phyloP scores from a whole-genome alignment of 306 rosid genomes.

The Vachellia pachyceras region DNA sequence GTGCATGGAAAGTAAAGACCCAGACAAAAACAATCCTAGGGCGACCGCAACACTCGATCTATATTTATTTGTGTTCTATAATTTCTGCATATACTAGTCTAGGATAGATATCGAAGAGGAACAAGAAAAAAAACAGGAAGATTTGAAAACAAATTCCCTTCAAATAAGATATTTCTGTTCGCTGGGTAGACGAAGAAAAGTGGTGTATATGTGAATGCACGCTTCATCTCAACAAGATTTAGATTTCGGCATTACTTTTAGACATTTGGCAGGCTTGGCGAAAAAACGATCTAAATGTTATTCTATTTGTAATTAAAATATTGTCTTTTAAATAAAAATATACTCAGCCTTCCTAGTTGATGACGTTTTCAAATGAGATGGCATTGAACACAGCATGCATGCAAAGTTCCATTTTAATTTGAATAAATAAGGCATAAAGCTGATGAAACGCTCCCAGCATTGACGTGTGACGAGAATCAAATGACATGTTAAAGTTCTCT shows the following conservation, averaged over 20 bases:
- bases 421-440: neutral
- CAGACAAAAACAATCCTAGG: neutral
- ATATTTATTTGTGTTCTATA: no score
- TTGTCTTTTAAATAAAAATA: neutral
- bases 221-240: neutral
- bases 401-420: neutral
- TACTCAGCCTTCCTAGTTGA: neutral
- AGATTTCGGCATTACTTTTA: no score
- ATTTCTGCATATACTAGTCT: neutral
- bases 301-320: neutral
- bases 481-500: neutral
- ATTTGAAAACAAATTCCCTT: neutral
- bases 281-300: neutral
- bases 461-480: conserved; percentile 10
- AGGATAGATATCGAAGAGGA: neutral
- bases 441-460: neutral
- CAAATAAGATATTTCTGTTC: neutral
- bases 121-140: neutral
- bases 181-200: neutral
- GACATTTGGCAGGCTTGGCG: no score
- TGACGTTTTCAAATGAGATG: neutral
- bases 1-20: neutral
- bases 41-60: no score
- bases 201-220: no score
- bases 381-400: neutral